Conservation (phyloP, 768 basidiomycete species). For the Tephrocybe sp. region DNA sequence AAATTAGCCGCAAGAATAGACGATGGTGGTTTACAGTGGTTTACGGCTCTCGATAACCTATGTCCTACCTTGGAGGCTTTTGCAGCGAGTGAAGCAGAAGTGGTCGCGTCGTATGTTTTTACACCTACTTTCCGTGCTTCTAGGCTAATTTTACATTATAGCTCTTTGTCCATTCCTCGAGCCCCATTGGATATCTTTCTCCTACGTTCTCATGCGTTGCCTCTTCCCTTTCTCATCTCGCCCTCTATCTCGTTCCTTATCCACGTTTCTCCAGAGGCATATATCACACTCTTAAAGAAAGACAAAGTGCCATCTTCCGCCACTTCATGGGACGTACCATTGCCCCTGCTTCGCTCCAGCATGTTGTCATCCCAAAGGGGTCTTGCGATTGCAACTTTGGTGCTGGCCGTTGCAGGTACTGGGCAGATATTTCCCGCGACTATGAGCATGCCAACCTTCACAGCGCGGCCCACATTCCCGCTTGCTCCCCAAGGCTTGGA, state of each 20-base stretch:
- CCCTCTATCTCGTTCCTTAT: slow-evolving; percentile 73
- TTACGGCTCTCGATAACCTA: slow-evolving; percentile 59
- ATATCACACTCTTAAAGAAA: slow-evolving; percentile 55
- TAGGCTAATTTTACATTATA: slow-evolving; percentile 17
- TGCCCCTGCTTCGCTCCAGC: slow-evolving; percentile 42
- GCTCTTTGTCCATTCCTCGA: slow-evolving; percentile 33
- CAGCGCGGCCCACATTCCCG: slow-evolving; percentile 51
- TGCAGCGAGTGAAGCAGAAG: slow-evolving; percentile 50
- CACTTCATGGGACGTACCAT: slow-evolving; percentile 43
- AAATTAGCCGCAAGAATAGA: slow-evolving; percentile 58
- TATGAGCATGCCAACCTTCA: slow-evolving; percentile 43
- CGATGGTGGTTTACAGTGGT: slow-evolving; percentile 71
- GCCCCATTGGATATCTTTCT: slow-evolving; percentile 74
- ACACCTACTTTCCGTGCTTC: background rate
- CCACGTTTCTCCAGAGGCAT: slow-evolving; percentile 65
- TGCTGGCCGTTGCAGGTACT: slow-evolving; percentile 32
- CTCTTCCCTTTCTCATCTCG: slow-evolving; percentile 66
- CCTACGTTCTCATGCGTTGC: slow-evolving; percentile 60
- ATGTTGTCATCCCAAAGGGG: slow-evolving; percentile 44
- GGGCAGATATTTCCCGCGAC: slow-evolving; percentile 39
- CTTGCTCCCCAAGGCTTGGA: slow-evolving; percentile 42
- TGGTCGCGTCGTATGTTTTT: slow-evolving; percentile 48
- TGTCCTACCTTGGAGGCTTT: slow-evolving; percentile 46
- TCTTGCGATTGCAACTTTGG: slow-evolving; percentile 53
- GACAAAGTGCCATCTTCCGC: slow-evolving; percentile 16